phyloP scores from a whole-genome alignment of 805 yeast species.

The Wickerhamiella spandovensis region DNA sequence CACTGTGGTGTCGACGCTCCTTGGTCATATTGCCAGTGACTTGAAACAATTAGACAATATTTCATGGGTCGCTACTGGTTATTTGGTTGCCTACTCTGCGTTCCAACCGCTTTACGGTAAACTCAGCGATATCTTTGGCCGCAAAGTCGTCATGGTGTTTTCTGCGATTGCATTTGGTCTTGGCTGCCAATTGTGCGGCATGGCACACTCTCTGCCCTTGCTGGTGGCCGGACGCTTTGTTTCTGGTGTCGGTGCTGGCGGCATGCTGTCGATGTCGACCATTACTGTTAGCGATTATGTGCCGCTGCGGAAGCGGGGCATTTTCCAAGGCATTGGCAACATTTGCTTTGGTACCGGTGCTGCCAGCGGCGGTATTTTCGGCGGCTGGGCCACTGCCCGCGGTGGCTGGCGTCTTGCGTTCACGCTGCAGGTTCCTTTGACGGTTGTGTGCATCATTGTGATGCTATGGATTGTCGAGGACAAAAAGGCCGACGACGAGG shows the following conservation, averaged over 20 bases:
- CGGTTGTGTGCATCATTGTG: conserved; percentile 21
- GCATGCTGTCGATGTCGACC: conserved; percentile 61
- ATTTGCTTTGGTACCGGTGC: conserved; percentile 67
- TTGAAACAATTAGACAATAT: conserved; percentile 38
- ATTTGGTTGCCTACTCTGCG: conserved; percentile 54
- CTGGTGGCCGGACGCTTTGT: conserved; percentile 62
- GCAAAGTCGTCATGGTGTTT: conserved; percentile 29
- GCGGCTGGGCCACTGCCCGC: conserved; percentile 39
- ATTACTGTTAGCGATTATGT: conserved; percentile 67
- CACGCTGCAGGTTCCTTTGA: conserved; percentile 28
- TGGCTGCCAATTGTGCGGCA: conserved; percentile 40
- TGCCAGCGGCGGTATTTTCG: conserved; percentile 48
- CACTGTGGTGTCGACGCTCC: conserved; percentile 45
- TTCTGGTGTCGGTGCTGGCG: conserved; percentile 89
- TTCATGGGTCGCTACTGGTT: conserved; percentile 64
- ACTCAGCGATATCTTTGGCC: conserved; percentile 43
- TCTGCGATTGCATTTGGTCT: conserved; percentile 32
- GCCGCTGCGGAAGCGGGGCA: conserved; percentile 61
- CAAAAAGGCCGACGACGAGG: conserved; percentile 21
- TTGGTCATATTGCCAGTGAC: conserved; percentile 46
- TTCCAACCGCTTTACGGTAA: conserved; percentile 67
- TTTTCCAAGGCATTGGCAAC: conserved; percentile 74
- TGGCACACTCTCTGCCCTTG: conserved; percentile 39
- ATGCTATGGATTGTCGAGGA: conserved; percentile 10
- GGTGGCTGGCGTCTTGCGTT: conserved; percentile 53